Percentiles rank a stretch among this genome's conserved stretches.
Conservation (phyloP, 352 stramenopile genomes). For the Globisporangium cylindrosporum region DNA sequence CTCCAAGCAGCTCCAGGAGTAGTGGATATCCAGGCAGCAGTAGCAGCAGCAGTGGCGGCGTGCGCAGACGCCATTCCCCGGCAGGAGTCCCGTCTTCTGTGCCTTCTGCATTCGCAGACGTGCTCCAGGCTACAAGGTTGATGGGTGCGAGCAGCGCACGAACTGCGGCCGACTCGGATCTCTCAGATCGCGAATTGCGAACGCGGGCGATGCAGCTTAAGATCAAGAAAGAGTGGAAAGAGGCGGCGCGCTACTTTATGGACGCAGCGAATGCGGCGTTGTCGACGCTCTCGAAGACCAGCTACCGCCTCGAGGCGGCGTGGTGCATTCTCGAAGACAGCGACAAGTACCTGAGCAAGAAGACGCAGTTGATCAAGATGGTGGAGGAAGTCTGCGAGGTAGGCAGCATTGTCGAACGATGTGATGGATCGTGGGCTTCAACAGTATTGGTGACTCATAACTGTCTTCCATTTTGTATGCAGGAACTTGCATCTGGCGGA, state of each 20-base stretch:
- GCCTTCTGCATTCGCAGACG: conserved; percentile 3
- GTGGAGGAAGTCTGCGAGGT: conserved; percentile 58
- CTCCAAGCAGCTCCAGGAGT: not conserved
- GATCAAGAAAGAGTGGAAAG: conserved; percentile 68
- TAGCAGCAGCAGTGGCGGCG: not conserved
- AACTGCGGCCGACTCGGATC: conserved; percentile 17
- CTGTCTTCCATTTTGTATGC: not conserved
- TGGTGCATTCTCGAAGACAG: conserved; percentile 66
- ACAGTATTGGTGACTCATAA: not conserved
- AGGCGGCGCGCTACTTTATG: conserved; percentile 46
- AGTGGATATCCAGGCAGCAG: not conserved
- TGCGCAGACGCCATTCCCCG: conserved; percentile 3
- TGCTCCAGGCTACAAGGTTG: conserved; percentile 16
- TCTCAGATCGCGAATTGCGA: conserved; percentile 50
- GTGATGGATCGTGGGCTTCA: not conserved
- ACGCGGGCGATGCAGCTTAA: conserved; percentile 66
- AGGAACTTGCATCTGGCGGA: conserved; percentile 48
- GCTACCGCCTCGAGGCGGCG: conserved; percentile 58
- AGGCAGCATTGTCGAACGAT: not conserved
- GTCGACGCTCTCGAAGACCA: conserved; percentile 38
- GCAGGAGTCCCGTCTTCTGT: not conserved
- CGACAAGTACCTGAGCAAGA: conserved; percentile 32
- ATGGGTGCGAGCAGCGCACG: not conserved
- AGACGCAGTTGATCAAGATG: conserved; percentile 36
- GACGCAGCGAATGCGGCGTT: conserved; percentile 41